Evolutionary conservation across 768 basidiomycete species (phyloP).

Genomic region (Suillus alpinus): DNA sequence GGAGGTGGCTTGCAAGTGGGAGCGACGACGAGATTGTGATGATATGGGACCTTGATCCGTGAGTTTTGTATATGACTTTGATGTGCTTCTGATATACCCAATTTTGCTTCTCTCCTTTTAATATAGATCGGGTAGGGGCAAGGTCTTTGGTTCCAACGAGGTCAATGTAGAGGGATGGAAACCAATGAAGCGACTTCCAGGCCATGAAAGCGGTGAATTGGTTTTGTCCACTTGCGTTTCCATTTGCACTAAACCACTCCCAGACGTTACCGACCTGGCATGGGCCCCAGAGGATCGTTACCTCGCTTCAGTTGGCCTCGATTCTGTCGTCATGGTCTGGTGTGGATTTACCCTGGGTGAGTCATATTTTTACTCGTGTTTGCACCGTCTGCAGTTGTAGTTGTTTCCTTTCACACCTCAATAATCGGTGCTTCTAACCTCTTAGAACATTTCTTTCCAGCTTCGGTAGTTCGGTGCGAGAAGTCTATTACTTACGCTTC

Average conservation of each 20-base stretch:
- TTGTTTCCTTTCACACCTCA: not conserved
- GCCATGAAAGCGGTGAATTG: slow-evolving; percentile 86
- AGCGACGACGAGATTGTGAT: slow-evolving; percentile 95
- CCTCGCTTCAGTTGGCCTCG: slow-evolving; percentile 90
- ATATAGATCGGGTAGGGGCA: slow-evolving; percentile 71
- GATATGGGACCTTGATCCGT: slow-evolving; percentile 98
- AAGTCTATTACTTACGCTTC: not conserved
- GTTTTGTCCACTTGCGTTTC: not conserved
- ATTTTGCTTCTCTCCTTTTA: slow-evolving; percentile 6
- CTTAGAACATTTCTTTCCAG: not conserved
- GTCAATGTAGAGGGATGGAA: slow-evolving; percentile 98
- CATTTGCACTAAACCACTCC: slow-evolving; percentile 7
- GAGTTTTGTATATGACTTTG: slow-evolving; percentile 30
- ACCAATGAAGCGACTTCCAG: slow-evolving; percentile 84
- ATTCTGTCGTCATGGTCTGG: slow-evolving; percentile 91
- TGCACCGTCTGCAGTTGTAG: not conserved
- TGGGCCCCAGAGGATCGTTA: slow-evolving; percentile 94
- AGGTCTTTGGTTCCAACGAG: slow-evolving; percentile 93
- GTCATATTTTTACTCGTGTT: slow-evolving; percentile 15
- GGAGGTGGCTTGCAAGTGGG: slow-evolving; percentile 91
- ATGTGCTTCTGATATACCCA: slow-evolving; percentile 4
- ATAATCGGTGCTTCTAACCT: not conserved
- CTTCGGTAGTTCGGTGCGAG: not conserved
- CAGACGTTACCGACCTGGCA: slow-evolving; percentile 93
- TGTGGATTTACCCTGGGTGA: slow-evolving; percentile 87